Evolutionary conservation across 169 alveolate genomes (phyloP).

Genomic region (Cystoisospora suis): DNA sequence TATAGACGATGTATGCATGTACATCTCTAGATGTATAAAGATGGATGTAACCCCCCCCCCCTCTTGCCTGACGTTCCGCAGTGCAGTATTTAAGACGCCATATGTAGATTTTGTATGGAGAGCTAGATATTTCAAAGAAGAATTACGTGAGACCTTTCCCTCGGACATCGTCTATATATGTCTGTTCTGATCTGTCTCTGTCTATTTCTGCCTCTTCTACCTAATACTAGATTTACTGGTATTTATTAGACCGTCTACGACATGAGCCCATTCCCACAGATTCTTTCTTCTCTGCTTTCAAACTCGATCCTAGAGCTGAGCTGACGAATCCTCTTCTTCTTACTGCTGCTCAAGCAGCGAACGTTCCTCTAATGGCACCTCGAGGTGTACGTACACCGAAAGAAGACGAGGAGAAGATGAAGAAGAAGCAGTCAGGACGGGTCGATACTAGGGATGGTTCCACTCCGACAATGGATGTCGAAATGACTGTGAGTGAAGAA

Average conservation of each 20-base stretch:
- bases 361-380: background rate
- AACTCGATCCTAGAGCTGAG: background rate
- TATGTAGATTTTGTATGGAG: background rate
- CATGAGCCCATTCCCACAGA: background rate
- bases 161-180: background rate
- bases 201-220: background rate
- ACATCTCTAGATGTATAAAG: background rate
- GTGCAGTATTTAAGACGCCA: background rate
- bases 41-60: no score
- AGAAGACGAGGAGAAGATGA: background rate
- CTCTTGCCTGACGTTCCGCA: no score
- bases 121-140: background rate
- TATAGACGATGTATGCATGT: background rate
- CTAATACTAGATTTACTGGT: constrained; percentile 30
- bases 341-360: background rate
- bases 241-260: background rate
- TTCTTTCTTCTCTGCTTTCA: background rate
- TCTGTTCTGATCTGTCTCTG: background rate
- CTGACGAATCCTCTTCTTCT: constrained; percentile 11
- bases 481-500: background rate
- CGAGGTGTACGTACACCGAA: background rate
- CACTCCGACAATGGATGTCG: no score
- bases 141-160: background rate
- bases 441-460: no score
- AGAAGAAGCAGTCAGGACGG: no score